Base-by-base conservation (phyloP, 2,329 filamentous ascomycete genomes). In the Calycina herbarum region DNA sequence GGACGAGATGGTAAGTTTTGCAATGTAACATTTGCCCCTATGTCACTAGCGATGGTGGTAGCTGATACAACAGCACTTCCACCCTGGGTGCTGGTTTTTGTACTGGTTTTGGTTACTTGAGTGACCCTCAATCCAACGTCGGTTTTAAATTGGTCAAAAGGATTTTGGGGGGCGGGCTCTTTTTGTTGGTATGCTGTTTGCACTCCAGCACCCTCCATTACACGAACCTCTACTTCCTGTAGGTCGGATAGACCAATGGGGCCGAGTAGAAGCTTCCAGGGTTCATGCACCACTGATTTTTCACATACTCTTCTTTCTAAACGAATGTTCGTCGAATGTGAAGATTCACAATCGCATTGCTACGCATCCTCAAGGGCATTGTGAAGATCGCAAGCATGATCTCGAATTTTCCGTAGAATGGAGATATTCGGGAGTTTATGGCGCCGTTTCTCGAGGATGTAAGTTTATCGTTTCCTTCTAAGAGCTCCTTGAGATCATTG, bases 251-350 rank as follows among this genome's bases (percentile, higher is more conserved):
- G 11, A n/a, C n/a, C 17, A 24, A n/a, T 13, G 4, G 45, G 17
- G 45, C 10, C 6, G 2, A 51, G 10, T 17, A n/a, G 13, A 24
- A 51, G 45, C 11, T 51, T 51, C 45, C 45, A 51, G 20, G 7
- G 17, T 5, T 20, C 45, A 3, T n/a, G 2, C 2, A 51, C 45
- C 11, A 51, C 20, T 20, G 45, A 11, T n/a, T 1, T 60, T 33
- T 35, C 13, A 27, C 42, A 40, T n/a, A 54, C 60, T 56, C 62
- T 31, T 24, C 40, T n/a, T 31, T 64, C 62, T 5, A 60, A 57
- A 13, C 57, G 57, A 13, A 64, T 24, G 38, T 56, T 64, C 27
- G 51, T 57, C 38, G 40, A 38, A 29, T 64, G 62, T 11, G 62
- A 40, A 2, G n/a, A 31, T 38, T 51, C 27, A 11, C 62, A 64